A percentile compares a stretch with the other conserved stretches of the same genome.
Conservation (phyloP, 2,329 filamentous ascomycete species). For the Penicillium sclerotiorum region DNA sequence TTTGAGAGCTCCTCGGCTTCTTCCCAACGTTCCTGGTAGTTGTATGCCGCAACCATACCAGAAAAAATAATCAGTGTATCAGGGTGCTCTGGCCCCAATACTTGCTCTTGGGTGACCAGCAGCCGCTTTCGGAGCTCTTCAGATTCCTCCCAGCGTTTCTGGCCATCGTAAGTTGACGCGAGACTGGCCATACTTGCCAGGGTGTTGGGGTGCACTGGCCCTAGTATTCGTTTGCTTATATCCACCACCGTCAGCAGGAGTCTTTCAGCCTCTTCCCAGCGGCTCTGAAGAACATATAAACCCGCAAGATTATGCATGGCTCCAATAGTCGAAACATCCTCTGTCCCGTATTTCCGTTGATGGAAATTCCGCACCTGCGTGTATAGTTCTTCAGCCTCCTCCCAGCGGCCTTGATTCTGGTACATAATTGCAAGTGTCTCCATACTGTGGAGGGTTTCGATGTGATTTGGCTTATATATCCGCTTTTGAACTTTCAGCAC, state of each 20-base stretch:
- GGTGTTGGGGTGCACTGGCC: background rate
- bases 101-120: constrained; percentile 13
- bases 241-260: background rate
- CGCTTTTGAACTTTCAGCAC: no score
- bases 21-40: background rate
- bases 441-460: no score
- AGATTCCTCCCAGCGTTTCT: background rate
- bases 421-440: no score
- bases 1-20: background rate
- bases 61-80: background rate
- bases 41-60: background rate
- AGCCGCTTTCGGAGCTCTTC: constrained; percentile 1
- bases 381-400: no score
- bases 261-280: background rate
- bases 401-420: no score
- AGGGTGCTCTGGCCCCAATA: constrained; percentile 19
- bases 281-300: no score
- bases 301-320: background rate
- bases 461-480: no score
- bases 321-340: background rate
- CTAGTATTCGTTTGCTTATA: background rate
- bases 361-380: no score
- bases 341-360: background rate
- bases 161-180: background rate
- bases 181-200: background rate